Evolutionary conservation across 2,329 filamentous ascomycete genomes (phyloP).

Genomic region (Ceratocystis colombiana): DNA sequence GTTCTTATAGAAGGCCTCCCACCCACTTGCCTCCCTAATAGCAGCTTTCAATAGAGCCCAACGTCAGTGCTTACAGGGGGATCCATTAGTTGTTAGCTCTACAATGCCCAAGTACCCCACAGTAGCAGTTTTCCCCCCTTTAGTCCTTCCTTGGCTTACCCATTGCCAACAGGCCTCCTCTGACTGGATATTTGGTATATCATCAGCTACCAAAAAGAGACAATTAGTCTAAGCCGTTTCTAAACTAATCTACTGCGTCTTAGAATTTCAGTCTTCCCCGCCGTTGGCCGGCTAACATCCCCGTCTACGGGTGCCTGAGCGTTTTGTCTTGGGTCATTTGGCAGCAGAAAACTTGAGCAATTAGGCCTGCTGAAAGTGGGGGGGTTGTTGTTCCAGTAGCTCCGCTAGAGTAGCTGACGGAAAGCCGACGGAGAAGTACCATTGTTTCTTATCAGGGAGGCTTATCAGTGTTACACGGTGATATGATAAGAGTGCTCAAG

Average conservation of each 20-base stretch:
- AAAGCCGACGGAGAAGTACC: background rate
- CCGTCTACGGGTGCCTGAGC: conserved; percentile 6
- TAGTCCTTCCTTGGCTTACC: background rate
- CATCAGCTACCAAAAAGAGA: background rate
- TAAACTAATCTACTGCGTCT: background rate
- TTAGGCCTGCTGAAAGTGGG: background rate
- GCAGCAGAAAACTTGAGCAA: background rate
- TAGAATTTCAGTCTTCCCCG: background rate
- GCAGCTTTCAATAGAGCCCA: background rate
- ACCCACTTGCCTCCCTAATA: background rate
- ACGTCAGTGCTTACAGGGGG: background rate
- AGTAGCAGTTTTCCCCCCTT: background rate
- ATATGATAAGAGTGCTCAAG: background rate
- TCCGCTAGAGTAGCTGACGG: background rate
- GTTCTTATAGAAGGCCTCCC: conserved; percentile 4
- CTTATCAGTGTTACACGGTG: conserved; percentile 1
- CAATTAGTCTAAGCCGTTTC: conserved; percentile 1
- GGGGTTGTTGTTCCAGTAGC: background rate
- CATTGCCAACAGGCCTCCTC: background rate
- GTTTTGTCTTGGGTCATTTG: background rate
- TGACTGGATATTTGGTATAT: background rate
- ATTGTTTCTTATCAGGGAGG: background rate
- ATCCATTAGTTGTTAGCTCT: background rate
- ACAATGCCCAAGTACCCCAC: conserved; percentile 2
- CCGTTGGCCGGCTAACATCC: conserved; percentile 14